Base-by-base conservation (phyloP, 108 stramenopile genomes). In the Bacterosira constricta region DNA sequence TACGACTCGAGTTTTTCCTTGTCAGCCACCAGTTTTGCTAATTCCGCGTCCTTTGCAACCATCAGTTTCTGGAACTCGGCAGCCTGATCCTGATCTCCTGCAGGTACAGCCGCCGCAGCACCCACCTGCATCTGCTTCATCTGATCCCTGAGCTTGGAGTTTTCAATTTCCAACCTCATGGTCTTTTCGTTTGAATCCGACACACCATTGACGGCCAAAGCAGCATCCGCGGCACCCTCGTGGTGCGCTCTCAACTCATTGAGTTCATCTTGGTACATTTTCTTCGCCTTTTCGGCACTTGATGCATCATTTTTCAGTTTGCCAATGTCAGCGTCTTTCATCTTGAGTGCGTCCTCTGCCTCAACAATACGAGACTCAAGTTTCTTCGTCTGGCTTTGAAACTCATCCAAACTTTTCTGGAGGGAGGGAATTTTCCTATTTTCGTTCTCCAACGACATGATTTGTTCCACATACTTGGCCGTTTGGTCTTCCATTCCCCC, bases 1-100 rank as follows among this genome's bases (percentile, higher is more conserved):
- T 96, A 97, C 15, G 87, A 83, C 69, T 97, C 96, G 3, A 97
- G 87, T 66, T 93, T 95, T 54, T 96, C 96, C 78, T 96, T 97
- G 71, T 96, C 96, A 26, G 73, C 81, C 35, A 75, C 85, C 42
- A 97, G 83, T 66, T 92, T 95, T 54, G 87, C 80, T 55, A 92
- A 85, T 75, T 92, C 86, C 10, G 75, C 84, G 32, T 90, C 84
- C 55, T 86, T 90, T 56, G 83, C 80, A 42, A 73, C 82, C 45
- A 95, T 71, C 21, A 81, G 67, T 52, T 86, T 87, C 84, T 91
- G 86, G 47, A 93, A 30, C 44, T 49, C 46, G 51, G 46, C 77
- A 56, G 29, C 56, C 38, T 44, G 66, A 79, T 30, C 18, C 68
- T 64, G 29, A 27, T 68, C 12, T 18, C 67, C 60, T 25, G 63